phyloP scores from a whole-genome alignment of 108 stramenopile species.

The Nitzschia inconspicua region DNA sequence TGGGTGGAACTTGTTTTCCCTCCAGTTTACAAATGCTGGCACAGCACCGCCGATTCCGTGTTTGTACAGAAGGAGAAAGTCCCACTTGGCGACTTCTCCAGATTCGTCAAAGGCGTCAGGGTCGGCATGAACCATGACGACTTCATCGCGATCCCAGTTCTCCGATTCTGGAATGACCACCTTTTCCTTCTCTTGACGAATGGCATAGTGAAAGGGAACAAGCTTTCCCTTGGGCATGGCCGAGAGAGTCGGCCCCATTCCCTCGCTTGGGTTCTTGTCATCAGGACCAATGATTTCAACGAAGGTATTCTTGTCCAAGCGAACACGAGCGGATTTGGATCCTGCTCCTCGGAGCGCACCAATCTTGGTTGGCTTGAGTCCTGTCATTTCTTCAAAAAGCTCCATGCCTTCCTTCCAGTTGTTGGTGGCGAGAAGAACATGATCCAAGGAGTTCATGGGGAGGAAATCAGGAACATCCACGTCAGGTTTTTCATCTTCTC shows the following conservation, averaged over 20 bases:
- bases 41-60: constrained; percentile 28
- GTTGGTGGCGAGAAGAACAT: constrained; percentile 20
- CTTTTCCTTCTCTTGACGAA: constrained; percentile 17
- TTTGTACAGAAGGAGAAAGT: constrained; percentile 17
- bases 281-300: constrained; percentile 35
- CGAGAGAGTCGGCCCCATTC: constrained; percentile 3
- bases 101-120: constrained; percentile 1
- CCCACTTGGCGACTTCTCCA: constrained; percentile 27
- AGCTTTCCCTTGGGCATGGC: constrained; percentile 18
- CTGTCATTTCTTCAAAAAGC: constrained; percentile 28
- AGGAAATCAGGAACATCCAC: constrained; percentile 12
- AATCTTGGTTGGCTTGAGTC: constrained; percentile 15
- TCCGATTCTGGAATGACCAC: constrained; percentile 6
- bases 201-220: constrained; percentile 31
- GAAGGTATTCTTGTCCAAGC: constrained; percentile 15
- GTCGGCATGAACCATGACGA: constrained; percentile 26
- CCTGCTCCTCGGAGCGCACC: constrained; percentile 23
- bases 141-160: constrained; percentile 18
- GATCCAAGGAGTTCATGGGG: constrained; percentile 17
- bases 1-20: constrained; percentile 18
- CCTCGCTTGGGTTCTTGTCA: neutral
- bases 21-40: constrained; percentile 26
- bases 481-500: constrained; percentile 7
- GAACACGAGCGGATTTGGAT: constrained; percentile 25
- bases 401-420: constrained; percentile 21